Base-by-base conservation (phyloP, 768 basidiomycete species). In the Boletus pseudo-olivaceus region DNA sequence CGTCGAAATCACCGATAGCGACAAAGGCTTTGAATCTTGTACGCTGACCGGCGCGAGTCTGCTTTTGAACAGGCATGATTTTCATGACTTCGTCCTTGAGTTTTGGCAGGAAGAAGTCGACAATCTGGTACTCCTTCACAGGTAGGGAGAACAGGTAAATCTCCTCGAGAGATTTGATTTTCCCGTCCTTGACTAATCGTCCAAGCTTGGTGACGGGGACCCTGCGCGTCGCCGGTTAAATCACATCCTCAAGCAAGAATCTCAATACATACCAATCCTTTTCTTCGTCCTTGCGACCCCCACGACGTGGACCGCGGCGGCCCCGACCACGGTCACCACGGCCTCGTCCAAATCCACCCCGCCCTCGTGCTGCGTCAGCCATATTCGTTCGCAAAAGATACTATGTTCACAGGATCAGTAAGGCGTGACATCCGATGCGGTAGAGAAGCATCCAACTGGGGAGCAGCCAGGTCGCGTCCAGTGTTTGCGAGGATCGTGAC, bases 61-160 rank as follows among this genome's bases (percentile, higher is more conserved):
- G 97, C 78, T 99, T 99, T 79, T 98, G 97, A 53, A 99, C 97
- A 63, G 97, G 97, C 88, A 94, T 94, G 73, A 99, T 98, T 75
- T 95, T 96, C 97, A 99, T 99, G 62, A 99, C 97, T 74, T 97
- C 94, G 65, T 95, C 97, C 83, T 99, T 99, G 78, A 99, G 90
- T 73, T 92, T 91, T 65, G 97, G 97, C 45, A 98, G 84, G 92
- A 99, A 98, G 74, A 88, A 86, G 80, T 99, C 97, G 82, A 99
- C 89, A 76, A 99, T 97, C 77, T 99, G 97, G 82, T 78, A 98
- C 78, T 99, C 97, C 79, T 98, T 99, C 76, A 99, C 90, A 57
- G 96, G 95, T 60, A 99, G 89, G 27, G 97, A 99, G 87, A 98
- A 99, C 70, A 99, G 94, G 78, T 98, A 99, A 76, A 98, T 98